Evolutionary conservation across 2,329 filamentous ascomycete species (phyloP).

Genomic region (Sclerotinia glacialis): DNA sequence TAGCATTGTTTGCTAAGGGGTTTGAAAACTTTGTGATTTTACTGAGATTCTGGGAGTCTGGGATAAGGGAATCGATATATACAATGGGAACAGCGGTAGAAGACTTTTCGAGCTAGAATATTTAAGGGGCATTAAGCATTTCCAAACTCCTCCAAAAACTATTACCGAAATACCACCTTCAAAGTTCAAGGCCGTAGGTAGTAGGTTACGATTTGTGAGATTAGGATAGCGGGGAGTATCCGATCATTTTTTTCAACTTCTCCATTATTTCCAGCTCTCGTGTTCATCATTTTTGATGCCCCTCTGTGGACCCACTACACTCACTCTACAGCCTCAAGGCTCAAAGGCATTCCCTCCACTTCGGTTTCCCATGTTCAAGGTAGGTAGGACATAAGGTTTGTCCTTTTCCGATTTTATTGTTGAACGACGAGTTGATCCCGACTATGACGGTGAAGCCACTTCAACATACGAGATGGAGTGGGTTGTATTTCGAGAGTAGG

Average conservation of each 20-base stretch:
- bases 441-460: not conserved
- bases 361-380: not conserved
- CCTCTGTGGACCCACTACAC: slow-evolving; percentile 10
- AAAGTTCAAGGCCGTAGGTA: not conserved
- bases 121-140: not conserved
- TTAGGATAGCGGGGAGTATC: slow-evolving; percentile 5
- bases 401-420: slow-evolving; percentile 3
- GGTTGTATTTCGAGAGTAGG: not conserved
- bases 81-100: not conserved
- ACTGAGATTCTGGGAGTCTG: not conserved
- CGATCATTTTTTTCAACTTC: slow-evolving; percentile 4
- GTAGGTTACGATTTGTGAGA: not conserved
- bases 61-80: not conserved
- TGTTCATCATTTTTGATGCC: slow-evolving; percentile 7
- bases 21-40: not conserved
- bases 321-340: slow-evolving; percentile 1
- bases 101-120: not conserved
- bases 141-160: not conserved
- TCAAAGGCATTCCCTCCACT: not conserved
- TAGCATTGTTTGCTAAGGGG: too few species aligned
- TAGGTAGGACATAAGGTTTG: slow-evolving; percentile 3
- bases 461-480: slow-evolving; percentile 14
- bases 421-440: not conserved
- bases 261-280: slow-evolving; percentile 13
- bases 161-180: not conserved